Evolutionary conservation across 495 filamentous ascomycete species (phyloP).

Genomic region (Physcia stellaris): DNA sequence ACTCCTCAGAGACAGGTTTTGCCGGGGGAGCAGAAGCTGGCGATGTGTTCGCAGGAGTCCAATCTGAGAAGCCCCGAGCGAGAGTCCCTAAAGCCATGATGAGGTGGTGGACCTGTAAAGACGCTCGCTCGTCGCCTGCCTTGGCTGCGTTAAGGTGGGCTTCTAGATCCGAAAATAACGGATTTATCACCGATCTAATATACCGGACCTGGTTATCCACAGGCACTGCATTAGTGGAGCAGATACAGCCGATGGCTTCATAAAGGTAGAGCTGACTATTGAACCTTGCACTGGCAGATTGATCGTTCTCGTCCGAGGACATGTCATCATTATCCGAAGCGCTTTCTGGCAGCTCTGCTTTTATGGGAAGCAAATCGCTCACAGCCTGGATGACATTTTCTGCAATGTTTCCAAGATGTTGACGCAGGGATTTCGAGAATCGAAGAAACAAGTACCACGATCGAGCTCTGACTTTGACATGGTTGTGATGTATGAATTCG

Average conservation of each 20-base stretch:
- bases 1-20: slow-evolving; percentile 64
- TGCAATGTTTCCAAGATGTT: slow-evolving; percentile 74
- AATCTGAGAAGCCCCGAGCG: slow-evolving; percentile 81
- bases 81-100: slow-evolving; percentile 93
- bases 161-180: slow-evolving; percentile 76
- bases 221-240: slow-evolving; percentile 60
- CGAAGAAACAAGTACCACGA: slow-evolving; percentile 96
- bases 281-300: slow-evolving; percentile 79
- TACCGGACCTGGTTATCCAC: slow-evolving; percentile 73
- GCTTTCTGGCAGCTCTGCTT: slow-evolving; percentile 68
- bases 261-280: slow-evolving; percentile 84
- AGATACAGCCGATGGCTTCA: slow-evolving; percentile 84
- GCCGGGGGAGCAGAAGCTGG: slow-evolving; percentile 43
- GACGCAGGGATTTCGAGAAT: slow-evolving; percentile 75
- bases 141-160: slow-evolving; percentile 60
- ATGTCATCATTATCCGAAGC: slow-evolving; percentile 70
- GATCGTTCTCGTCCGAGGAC: slow-evolving; percentile 81
- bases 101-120: slow-evolving; percentile 85
- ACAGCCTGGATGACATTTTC: slow-evolving; percentile 84
- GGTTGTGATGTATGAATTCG: slow-evolving; percentile 69
- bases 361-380: slow-evolving; percentile 74
- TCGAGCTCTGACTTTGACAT: slow-evolving; percentile 69
- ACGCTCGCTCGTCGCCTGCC: slow-evolving; percentile 61
- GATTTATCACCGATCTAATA: slow-evolving; percentile 70
- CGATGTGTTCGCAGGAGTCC: slow-evolving; percentile 45